Conservation (phyloP, 106 monocot genomes). For the Posidonia australis region DNA sequence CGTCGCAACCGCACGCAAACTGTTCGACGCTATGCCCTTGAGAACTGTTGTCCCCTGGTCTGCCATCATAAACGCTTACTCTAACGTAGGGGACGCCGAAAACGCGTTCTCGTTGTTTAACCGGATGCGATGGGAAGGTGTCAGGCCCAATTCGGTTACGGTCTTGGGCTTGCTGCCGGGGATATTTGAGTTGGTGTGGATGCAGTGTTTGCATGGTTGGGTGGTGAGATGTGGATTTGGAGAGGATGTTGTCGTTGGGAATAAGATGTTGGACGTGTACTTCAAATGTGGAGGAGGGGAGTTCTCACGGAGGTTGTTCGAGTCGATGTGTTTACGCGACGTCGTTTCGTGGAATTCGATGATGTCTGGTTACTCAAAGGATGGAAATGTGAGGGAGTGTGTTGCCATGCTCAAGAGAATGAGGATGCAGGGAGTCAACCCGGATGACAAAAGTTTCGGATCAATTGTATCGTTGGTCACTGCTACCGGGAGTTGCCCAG, state of each 20-base stretch:
- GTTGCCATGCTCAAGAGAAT: slow-evolving; percentile 30
- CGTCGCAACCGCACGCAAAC: slow-evolving; percentile 15
- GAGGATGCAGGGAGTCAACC: slow-evolving; percentile 15
- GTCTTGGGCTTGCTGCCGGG: slow-evolving; percentile 37
- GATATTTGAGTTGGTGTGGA: not conserved
- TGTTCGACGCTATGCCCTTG: slow-evolving; percentile 46
- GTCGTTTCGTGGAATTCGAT: slow-evolving; percentile 61
- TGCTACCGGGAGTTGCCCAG: not conserved
- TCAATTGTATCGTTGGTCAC: slow-evolving; percentile 28
- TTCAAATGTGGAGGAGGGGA: slow-evolving; percentile 16
- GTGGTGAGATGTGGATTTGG: slow-evolving; percentile 23
- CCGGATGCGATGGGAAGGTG: slow-evolving; percentile 25
- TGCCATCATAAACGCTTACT: slow-evolving; percentile 40
- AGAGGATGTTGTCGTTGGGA: slow-evolving; percentile 26
- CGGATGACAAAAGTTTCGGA: slow-evolving; percentile 42
- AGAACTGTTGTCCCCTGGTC: slow-evolving; percentile 43
- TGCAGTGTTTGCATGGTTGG: slow-evolving; percentile 32
- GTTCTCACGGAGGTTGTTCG: slow-evolving; percentile 36
- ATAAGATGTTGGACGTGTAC: slow-evolving; percentile 45
- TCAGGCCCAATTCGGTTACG: slow-evolving; percentile 52
- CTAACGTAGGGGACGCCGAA: slow-evolving; percentile 13
- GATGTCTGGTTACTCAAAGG: slow-evolving; percentile 34
- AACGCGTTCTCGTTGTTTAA: slow-evolving; percentile 25
- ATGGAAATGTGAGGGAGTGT: slow-evolving; percentile 11
- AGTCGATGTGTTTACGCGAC: slow-evolving; percentile 38